Base-by-base conservation (phyloP, 2,329 filamentous ascomycete species). In the Calonectria montana region DNA sequence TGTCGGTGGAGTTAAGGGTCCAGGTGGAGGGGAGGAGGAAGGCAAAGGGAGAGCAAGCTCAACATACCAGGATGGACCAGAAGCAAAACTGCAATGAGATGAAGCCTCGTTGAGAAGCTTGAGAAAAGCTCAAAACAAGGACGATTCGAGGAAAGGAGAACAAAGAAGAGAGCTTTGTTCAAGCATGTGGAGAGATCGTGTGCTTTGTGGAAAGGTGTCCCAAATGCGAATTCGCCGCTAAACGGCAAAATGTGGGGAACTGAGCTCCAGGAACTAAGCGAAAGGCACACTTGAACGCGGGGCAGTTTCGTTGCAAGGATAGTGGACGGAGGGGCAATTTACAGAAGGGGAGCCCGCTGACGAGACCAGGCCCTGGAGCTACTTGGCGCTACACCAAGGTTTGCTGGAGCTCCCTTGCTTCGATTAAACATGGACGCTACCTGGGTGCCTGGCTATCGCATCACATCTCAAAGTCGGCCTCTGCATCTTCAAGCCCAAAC, bases 131-230 rank as follows among this genome's bases (percentile, higher is more conserved):
- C 73, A 72, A 67, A 70, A 72, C 70, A 79, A 77, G 67, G 74
- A 70, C 64, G 61, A 73, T 68, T 70, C 39, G 63, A 69, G 55
- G 23, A 47, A 37, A 65, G 47, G 41, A 53, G 48, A 48, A 61
- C 45, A 62, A 65, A 73, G 65, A 55, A 53, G 70, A 53, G 75
- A 74, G 77, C 77, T 79, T 73, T 73, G 71, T 73, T 29, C 50
- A 67, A 71, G 43, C 70, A 68, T 72, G 75, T 74, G 75, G 78
- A 77, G 41, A 76, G 73, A 74, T 80, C 77, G 79, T 78, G 79
- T 81, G 75, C 78, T 69, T 81, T 81, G 72, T 76, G 79, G 81
- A 77, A 82, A 83, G 77, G 82, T 83, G 82, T 81, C 81, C 80
- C 79, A 66, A 78, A 78, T 70, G 50, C 29, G 71, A 79, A 77